Conservation (phyloP, 2,329 filamentous ascomycete genomes). For the Trichoderma pleuroti region DNA sequence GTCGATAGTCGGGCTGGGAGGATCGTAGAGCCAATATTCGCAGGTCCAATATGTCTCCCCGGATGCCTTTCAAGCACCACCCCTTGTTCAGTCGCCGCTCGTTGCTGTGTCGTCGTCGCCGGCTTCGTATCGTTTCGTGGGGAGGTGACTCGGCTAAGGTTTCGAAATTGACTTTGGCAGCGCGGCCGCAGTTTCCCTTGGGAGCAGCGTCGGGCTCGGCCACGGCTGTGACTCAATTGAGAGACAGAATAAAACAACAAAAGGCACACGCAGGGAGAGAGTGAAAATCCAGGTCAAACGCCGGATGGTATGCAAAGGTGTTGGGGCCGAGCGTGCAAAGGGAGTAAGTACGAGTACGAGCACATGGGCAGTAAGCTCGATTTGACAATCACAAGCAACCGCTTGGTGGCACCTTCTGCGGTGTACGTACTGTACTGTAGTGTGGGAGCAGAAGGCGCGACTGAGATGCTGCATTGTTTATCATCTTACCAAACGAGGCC, state of each 20-base stretch:
- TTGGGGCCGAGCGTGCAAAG: slow-evolving; percentile 4
- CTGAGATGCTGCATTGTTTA: slow-evolving; percentile 38
- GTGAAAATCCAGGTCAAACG: slow-evolving; percentile 13
- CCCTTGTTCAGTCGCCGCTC: slow-evolving; percentile 2
- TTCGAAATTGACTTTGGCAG: slow-evolving; percentile 13
- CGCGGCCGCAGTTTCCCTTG: neutral
- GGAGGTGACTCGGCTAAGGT: neutral
- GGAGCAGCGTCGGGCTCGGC: neutral
- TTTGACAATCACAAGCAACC: neutral
- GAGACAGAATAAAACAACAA: slow-evolving; percentile 17
- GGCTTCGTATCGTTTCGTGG: neutral
- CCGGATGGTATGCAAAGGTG: slow-evolving; percentile 18
- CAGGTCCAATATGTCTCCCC: neutral
- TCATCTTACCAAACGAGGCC: slow-evolving; percentile 27
- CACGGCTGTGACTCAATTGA: slow-evolving; percentile 13
- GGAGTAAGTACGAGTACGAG: neutral
- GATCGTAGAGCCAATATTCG: slow-evolving; percentile 10
- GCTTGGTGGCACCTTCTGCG: neutral
- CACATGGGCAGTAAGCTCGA: neutral
- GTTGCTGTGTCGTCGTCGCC: neutral
- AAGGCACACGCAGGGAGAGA: slow-evolving; percentile 14
- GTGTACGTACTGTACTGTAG: neutral
- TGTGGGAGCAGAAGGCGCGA: slow-evolving; percentile 13
- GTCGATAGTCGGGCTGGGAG: neutral
- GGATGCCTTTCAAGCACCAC: neutral